Base-by-base conservation (phyloP, 306 rosid genomes). In the Cucumis sativus region DNA sequence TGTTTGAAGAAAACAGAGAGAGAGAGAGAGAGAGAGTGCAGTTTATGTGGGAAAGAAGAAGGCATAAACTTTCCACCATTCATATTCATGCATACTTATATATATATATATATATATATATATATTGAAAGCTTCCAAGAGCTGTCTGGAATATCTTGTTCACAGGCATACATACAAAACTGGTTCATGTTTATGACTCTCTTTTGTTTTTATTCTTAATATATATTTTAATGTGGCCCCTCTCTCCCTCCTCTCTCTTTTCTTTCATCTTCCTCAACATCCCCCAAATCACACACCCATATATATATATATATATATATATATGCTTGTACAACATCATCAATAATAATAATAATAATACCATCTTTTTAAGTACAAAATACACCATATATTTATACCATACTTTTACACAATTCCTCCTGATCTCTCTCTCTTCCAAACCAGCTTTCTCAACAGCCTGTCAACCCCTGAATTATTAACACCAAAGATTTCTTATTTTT, bases 101-200 rank as follows among this genome's bases (percentile, higher is more conserved):
- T 33, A 4, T 88, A 84, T 85, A 82, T 83, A 84, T 13, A 0
- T 52, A 2, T 43, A 43, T 88, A 84, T 85, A 83, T 83, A 85
- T 4, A 3, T 52, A 83, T 90, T 70, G 82, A 78, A 85, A 62
- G 78, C 82, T 80, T 79, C 80, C 84, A 77, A 85, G 85, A 84
- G 89, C 65, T 82, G 92, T 90, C 93, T 90, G 96, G 93, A 88
- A 92, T 92, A 88, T 92, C 91, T 83, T 92, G 89, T 80, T 87
- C 90, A 74, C 71, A 87, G 92, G 78, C 97, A 91, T 87, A 82
- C 96, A 70, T 49, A 70, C 59, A 70, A 70, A 90, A 43, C 66
- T 82, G 86, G 85, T 80, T 83, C 86, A 41, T 87, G 84, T 80
- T 79, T 82, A 84, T 80, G 80, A 84, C 74, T 72, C 25, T 25